Conservation (phyloP, 805 yeast species). For the Pichia nakasei region DNA sequence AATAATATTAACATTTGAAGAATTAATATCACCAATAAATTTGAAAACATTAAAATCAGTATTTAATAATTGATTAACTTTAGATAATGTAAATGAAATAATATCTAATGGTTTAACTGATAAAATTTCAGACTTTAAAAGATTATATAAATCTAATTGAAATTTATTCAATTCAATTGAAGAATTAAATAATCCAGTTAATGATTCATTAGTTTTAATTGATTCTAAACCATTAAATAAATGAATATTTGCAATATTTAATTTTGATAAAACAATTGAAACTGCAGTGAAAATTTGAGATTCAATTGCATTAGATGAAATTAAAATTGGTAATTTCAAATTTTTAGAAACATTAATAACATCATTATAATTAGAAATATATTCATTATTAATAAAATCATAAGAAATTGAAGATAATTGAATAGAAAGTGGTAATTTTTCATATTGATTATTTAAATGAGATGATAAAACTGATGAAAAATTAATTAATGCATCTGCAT, state of each 20-base stretch:
- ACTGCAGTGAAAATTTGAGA: slow-evolving; percentile 60
- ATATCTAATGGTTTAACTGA: slow-evolving; percentile 24
- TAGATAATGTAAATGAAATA: slow-evolving; percentile 37
- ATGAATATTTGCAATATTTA: slow-evolving; percentile 56
- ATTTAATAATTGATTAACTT: slow-evolving; percentile 43
- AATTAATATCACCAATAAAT: slow-evolving; percentile 52
- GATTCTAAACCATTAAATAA: slow-evolving; percentile 75
- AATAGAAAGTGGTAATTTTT: slow-evolving; percentile 50
- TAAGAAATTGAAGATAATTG: slow-evolving; percentile 73
- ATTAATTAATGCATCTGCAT: slow-evolving; percentile 58
- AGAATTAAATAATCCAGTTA: slow-evolving; percentile 36
- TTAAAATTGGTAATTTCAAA: slow-evolving; percentile 57
- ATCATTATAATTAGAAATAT: slow-evolving; percentile 48
- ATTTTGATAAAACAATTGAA: slow-evolving; percentile 54
- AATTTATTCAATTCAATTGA: slow-evolving; percentile 30
- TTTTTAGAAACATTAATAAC: slow-evolving; percentile 55
- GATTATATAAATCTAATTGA: slow-evolving; percentile 30
- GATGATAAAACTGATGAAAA: slow-evolving; percentile 53
- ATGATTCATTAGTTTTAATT: slow-evolving; percentile 40
- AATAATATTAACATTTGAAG: slow-evolving; percentile 73
- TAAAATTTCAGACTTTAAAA: slow-evolving; percentile 19
- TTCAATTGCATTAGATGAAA: slow-evolving; percentile 56
- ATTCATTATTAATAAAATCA: slow-evolving; percentile 45
- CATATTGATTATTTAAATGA: slow-evolving; percentile 21
- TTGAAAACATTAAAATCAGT: slow-evolving; percentile 47